phyloP scores from a whole-genome alignment of 345 rosid genomes.

The Reutealis trisperma region DNA sequence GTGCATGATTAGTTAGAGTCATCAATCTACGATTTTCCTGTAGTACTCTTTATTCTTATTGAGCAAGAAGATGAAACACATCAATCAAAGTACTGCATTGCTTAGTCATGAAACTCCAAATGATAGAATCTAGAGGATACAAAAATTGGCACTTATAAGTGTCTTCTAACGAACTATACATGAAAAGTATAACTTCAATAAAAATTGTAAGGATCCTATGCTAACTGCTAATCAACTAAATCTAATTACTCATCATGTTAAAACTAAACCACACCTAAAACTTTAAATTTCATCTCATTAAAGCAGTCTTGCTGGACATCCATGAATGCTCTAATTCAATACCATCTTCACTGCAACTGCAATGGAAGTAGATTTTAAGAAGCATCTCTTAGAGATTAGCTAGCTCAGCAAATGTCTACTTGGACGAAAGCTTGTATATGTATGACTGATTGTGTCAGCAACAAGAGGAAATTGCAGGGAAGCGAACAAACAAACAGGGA shows the following conservation, averaged over 20 bases:
- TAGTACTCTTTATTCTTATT: no score
- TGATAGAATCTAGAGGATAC: background rate
- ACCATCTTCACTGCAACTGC: background rate
- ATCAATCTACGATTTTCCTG: no score
- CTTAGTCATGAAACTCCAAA: background rate
- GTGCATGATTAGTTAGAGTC: no score
- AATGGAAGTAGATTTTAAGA: background rate
- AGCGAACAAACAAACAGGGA: constrained; percentile 9
- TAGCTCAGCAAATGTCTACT: constrained; percentile 13
- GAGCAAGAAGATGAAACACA: background rate
- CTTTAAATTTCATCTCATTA: no score
- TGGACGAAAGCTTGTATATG: background rate
- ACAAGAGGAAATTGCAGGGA: constrained; percentile 10
- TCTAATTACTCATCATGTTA: no score
- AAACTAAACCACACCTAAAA: no score
- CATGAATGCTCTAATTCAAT: background rate
- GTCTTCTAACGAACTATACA: background rate
- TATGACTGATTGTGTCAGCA: constrained; percentile 9
- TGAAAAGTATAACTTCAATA: background rate
- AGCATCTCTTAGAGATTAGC: background rate
- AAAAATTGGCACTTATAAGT: background rate
- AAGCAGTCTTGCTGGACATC: background rate
- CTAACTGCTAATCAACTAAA: background rate
- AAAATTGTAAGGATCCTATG: background rate
- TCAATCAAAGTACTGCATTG: background rate